Evolutionary conservation across 441 rosid genomes (phyloP).

Genomic region (Erodium chrysanthum): DNA sequence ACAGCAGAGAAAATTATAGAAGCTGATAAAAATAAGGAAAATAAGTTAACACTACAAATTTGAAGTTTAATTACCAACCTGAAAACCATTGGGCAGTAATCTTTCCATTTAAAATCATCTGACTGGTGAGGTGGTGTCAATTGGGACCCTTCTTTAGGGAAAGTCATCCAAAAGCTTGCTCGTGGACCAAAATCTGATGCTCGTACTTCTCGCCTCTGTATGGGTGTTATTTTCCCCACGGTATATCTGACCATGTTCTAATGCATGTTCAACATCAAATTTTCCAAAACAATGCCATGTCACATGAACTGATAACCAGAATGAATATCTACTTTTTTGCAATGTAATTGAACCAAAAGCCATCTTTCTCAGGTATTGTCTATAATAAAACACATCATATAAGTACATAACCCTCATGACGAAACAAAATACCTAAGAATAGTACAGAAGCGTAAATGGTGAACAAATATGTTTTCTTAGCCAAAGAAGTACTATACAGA

Average conservation of each 20-base stretch:
- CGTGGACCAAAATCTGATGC: slow-evolving; percentile 81
- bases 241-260: slow-evolving; percentile 54
- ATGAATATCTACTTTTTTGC: slow-evolving; percentile 6
- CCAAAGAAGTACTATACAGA: background rate
- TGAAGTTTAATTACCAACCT: slow-evolving; percentile 37
- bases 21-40: too few species aligned
- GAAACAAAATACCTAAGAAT: too few species aligned
- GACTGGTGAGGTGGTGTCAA: slow-evolving; percentile 88
- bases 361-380: too few species aligned
- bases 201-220: slow-evolving; percentile 82
- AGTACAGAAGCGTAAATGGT: background rate
- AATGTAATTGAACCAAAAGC: background rate
- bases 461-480: background rate
- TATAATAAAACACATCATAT: too few species aligned
- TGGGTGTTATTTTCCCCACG: slow-evolving; percentile 94
- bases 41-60: too few species aligned
- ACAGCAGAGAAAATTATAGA: too few species aligned
- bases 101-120: slow-evolving; percentile 93
- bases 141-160: slow-evolving; percentile 84
- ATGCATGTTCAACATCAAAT: slow-evolving; percentile 16
- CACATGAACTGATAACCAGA: slow-evolving; percentile 6
- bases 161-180: slow-evolving; percentile 96
- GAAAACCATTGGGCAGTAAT: slow-evolving; percentile 97
- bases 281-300: slow-evolving; percentile 9
- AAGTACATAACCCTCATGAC: slow-evolving; percentile 3